phyloP scores from a whole-genome alignment of 371 early-diverging fungal genomes.

The Choanephora cucurbitarum region DNA sequence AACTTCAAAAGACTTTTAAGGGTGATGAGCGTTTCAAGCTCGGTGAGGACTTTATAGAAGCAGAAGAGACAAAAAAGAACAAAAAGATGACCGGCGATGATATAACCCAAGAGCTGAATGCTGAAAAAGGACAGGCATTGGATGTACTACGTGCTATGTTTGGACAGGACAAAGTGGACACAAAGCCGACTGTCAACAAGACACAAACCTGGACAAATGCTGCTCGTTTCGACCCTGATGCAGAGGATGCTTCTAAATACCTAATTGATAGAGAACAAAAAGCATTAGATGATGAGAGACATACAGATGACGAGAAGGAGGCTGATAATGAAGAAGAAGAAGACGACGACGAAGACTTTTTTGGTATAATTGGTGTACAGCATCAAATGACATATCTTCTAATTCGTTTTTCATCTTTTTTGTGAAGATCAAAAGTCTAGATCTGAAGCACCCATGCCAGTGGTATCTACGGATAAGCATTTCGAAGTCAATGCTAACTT shows the following conservation, averaged over 20 bases:
- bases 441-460: conserved; percentile 31
- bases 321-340: conserved; percentile 18
- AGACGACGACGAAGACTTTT: conserved; percentile 21
- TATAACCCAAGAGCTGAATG: conserved; percentile 37
- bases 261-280: conserved; percentile 13
- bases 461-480: conserved; percentile 49
- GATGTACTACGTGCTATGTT: conserved; percentile 61
- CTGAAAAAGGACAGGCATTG: conserved; percentile 50
- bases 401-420: too few relatives aligned
- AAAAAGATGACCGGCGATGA: conserved; percentile 36
- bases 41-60: conserved; percentile 59
- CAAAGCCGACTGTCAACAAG: conserved; percentile 24
- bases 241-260: conserved; percentile 41
- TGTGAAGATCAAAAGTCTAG: conserved; percentile 12
- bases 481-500: conserved; percentile 55
- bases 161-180: conserved; percentile 48
- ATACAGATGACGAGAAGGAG: conserved; percentile 19
- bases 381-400: neutral
- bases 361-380: conserved; percentile 4
- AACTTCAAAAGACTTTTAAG: conserved; percentile 55
- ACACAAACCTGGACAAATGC: conserved; percentile 31
- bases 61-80: conserved; percentile 46
- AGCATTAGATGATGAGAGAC: conserved; percentile 3
- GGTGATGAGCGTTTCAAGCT: conserved; percentile 64
- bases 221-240: conserved; percentile 59